Percentiles rank a stretch among this genome's conserved stretches.
Conservation (phyloP, 1,139 yeast species). For the Debaryomyces psychrophilus region DNA sequence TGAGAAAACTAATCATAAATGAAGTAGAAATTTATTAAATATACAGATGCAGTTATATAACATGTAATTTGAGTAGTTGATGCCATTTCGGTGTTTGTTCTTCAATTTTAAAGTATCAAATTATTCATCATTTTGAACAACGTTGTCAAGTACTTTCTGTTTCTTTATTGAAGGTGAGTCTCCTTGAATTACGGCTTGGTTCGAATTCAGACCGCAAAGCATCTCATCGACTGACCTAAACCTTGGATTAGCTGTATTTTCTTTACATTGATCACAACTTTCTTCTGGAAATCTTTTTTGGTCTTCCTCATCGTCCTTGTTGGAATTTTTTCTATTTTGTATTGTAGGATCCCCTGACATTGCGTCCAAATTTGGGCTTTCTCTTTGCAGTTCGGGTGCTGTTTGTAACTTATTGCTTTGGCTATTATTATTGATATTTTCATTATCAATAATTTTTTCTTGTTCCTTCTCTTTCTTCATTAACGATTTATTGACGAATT, state of each 20-base stretch:
- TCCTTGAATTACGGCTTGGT: background rate
- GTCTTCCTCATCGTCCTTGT: background rate
- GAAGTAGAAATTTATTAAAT: constrained; percentile 16
- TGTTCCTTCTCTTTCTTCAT: background rate
- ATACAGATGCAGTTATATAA: background rate
- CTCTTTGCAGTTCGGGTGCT: no score
- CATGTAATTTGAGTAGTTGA: no score
- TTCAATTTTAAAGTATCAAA: no score
- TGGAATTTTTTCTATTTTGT: background rate
- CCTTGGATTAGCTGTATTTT: background rate
- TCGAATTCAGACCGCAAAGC: background rate
- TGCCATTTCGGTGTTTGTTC: background rate
- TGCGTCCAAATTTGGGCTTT: background rate
- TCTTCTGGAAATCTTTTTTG: background rate
- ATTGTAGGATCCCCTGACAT: background rate
- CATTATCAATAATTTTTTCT: background rate
- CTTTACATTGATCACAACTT: background rate
- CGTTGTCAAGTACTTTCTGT: background rate
- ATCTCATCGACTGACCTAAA: background rate
- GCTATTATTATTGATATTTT: background rate
- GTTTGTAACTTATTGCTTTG: no score
- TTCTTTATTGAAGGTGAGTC: background rate
- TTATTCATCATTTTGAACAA: no score
- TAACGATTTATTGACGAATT: constrained; percentile 23
- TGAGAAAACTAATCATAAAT: constrained; percentile 21